Conservation (phyloP, 805 yeast genomes). For the Wickerhamomyces silvicola region DNA sequence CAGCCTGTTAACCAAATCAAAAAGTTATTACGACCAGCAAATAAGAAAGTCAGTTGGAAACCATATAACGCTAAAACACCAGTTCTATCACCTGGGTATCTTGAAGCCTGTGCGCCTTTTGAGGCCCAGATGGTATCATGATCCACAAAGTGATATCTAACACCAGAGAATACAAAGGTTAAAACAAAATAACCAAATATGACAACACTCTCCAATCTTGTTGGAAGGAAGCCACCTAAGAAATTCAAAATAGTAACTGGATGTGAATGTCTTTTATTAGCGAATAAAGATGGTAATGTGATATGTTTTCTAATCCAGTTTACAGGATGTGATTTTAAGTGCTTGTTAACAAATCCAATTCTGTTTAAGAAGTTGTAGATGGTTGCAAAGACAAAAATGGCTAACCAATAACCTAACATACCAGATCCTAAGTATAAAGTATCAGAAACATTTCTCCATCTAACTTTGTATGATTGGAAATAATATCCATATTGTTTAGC, state of each 20-base stretch:
- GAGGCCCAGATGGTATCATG: conserved; percentile 16
- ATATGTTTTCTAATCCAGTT: conserved; percentile 13
- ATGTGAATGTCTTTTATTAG: conserved; percentile 15
- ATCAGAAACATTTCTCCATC: conserved; percentile 30
- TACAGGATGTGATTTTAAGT: conserved; percentile 9
- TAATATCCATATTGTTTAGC: conserved; percentile 21
- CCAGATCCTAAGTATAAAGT: conserved; percentile 43
- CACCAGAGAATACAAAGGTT: conserved; percentile 10
- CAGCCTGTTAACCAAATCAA: conserved; percentile 58
- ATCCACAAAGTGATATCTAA: conserved; percentile 12
- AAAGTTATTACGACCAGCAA: conserved; percentile 71
- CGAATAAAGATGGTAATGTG: conserved; percentile 10
- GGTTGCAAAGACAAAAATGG: conserved; percentile 35
- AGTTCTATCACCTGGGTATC: conserved; percentile 23
- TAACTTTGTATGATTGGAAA: conserved; percentile 20
- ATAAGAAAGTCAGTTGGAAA: conserved; percentile 49
- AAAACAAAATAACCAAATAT: conserved; percentile 27
- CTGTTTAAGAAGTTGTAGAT: conserved; percentile 20
- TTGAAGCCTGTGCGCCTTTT: conserved; percentile 13
- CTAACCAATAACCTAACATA: conserved; percentile 42
- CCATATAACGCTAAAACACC: conserved; percentile 24
- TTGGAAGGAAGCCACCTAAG: conserved; percentile 19
- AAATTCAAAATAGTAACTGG: conserved; percentile 10
- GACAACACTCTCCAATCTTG: conserved; percentile 23
- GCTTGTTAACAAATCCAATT: conserved; percentile 11